These are phyloP conservation scores for Candolleomyces eurysporus DNA, from an alignment of 768 basidiomycete species.

Conservation along the genomic window DNA sequence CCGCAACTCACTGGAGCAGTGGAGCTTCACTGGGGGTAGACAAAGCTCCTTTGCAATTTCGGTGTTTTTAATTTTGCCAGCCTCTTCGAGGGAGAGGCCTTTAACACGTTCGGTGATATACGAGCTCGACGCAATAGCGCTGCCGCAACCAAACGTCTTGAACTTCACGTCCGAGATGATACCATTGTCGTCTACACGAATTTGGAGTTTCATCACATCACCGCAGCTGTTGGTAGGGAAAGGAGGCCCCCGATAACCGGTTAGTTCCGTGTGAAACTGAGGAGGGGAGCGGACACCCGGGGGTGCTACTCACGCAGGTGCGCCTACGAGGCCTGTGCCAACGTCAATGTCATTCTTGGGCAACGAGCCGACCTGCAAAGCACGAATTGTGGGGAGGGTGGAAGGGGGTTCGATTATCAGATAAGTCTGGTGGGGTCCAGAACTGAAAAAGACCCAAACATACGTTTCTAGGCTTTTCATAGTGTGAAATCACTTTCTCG, in stretches of 20 bases:
- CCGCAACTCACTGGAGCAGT: conserved; percentile 77
- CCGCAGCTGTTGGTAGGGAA: conserved; percentile 61
- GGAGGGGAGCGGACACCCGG: background rate
- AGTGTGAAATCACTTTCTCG: conserved; percentile 96
- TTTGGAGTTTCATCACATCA: conserved; percentile 99
- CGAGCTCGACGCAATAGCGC: conserved; percentile 95
- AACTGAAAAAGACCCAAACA: conserved; percentile 38
- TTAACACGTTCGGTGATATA: conserved; percentile 99
- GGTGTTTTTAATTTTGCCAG: conserved; percentile 96
- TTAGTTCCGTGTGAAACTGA: conserved; percentile 27
- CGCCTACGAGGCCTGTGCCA: conserved; percentile 96
- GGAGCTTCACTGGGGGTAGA: conserved; percentile 93
- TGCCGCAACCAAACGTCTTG: conserved; percentile 99
- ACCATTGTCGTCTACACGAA: conserved; percentile 91
- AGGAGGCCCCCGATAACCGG: conserved; percentile 11
- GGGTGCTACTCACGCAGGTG: conserved; percentile 74
- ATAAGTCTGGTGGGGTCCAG: conserved; percentile 37
- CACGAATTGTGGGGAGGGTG: background rate
- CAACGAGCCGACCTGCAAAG: conserved; percentile 84
- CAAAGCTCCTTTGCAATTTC: conserved; percentile 98
- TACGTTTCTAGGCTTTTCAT: conserved; percentile 96
- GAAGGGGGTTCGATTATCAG: conserved; percentile 48
- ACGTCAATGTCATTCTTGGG: conserved; percentile 90
- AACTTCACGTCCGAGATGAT: conserved; percentile 99
- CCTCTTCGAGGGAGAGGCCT: conserved; percentile 90